Conservation (phyloP, 306 rosid species). For the Mucuna pruriens region DNA sequence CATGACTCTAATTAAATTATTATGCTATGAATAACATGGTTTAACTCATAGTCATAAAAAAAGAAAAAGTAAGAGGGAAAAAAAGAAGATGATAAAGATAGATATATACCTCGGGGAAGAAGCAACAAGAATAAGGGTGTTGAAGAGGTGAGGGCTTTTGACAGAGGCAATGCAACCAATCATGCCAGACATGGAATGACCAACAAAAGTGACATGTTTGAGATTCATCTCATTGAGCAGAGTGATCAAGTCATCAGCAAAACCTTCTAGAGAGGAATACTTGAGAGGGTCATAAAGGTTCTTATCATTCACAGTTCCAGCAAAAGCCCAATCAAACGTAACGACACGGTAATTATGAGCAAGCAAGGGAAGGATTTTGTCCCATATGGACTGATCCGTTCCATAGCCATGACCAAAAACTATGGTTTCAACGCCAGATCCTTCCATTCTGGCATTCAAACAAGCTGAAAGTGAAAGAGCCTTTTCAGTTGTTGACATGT, state of each 20-base stretch:
- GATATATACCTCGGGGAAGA: constrained; percentile 71
- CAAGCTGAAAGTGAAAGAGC: constrained; percentile 42
- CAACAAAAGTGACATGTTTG: constrained; percentile 52
- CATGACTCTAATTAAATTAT: too few species aligned
- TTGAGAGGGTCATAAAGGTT: constrained; percentile 54
- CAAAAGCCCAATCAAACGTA: constrained; percentile 75
- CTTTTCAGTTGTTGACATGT: constrained; percentile 43
- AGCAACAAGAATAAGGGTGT: constrained; percentile 59
- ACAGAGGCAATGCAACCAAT: constrained; percentile 78
- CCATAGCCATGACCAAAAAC: constrained; percentile 82
- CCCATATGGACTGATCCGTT: constrained; percentile 76
- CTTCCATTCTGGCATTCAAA: constrained; percentile 54
- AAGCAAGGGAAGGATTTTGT: constrained; percentile 57
- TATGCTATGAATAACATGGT: neutral
- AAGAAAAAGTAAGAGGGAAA: neutral
- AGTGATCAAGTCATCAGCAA: constrained; percentile 61
- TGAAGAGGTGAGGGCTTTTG: constrained; percentile 45
- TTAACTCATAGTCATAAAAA: neutral
- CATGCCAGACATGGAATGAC: constrained; percentile 87
- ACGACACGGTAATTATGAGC: constrained; percentile 44
- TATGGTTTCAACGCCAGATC: constrained; percentile 48
- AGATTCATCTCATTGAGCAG: constrained; percentile 56
- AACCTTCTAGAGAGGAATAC: constrained; percentile 54
- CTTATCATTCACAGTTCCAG: constrained; percentile 50
- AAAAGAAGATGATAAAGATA: neutral